Base-by-base conservation (phyloP, 2,329 filamentous ascomycete genomes). In the Karstenula rhodostoma region DNA sequence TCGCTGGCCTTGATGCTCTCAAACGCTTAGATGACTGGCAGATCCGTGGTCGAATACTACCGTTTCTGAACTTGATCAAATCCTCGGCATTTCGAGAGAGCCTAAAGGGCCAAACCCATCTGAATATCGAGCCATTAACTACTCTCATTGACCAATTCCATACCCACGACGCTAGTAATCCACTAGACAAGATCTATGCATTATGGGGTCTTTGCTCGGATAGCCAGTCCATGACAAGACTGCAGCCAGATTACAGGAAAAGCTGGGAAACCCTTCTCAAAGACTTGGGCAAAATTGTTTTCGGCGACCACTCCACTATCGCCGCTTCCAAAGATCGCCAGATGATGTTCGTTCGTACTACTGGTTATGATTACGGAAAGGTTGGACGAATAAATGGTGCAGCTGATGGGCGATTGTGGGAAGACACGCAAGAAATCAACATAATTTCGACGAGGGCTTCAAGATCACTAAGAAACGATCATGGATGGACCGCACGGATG, bases 91-190 rank as follows among this genome's bases (percentile, higher is more conserved):
- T 22, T 13, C 46, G 54, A 19, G 51, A 49, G 47, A 42, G 42
- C 15, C 35, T 55, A 1, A 60, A 54, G 32, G 53, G 50, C 8
- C 27, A 35, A 22, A 35, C 43, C 37, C 55, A 51, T 42, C 32
- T 60, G 29, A 32, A 60, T 3, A 52, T 60, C 15, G 35, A 46
- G 15, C 35, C 57, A 6, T 27, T 63, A 12, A 35, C 17, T 17
- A 33, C 58, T 27, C 53, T 63, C 17, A 37, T 60, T n/a, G 60
- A 63, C 33, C 60, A 46, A 19, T 63, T 52, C 22, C 58, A 58
- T 35, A 23, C 46, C 4, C 50, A 58, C 15, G 47, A 58, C 23
- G 58, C 58, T 46, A 52, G 50, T 32, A 48, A 61, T 27, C 44
- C 53, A 1, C 49, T 35, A n/a, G 61, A 60, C 19, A 61, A 61